Percentiles rank a stretch among this genome's conserved stretches.
These are phyloP conservation scores for Puccinia triticina DNA, from an alignment of 1,284 basidiomycete species.

Conservation along the genomic window DNA sequence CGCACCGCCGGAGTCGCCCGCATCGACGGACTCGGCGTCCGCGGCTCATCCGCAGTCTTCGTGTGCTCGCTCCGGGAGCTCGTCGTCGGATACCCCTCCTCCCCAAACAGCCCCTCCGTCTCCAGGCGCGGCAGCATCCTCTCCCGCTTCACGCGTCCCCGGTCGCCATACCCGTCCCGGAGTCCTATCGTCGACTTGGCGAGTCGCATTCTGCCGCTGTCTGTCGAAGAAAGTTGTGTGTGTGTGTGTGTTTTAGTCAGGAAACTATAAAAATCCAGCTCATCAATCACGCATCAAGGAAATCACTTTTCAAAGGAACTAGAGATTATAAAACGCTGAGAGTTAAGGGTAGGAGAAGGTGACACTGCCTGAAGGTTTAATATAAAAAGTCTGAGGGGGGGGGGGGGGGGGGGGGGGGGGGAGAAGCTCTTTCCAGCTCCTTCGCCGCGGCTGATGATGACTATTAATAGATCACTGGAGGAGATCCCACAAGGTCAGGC, in stretches of 20 bases:
- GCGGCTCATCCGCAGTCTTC: neutral
- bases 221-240: neutral
- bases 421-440: too few relatives aligned
- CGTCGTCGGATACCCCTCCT: neutral
- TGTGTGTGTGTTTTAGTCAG: neutral
- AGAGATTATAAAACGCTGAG: too few relatives aligned
- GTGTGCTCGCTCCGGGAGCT: neutral
- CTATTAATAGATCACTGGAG: neutral
- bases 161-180: conserved; percentile 37
- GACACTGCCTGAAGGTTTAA: too few relatives aligned
- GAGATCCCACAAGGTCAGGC: neutral
- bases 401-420: too few relatives aligned
- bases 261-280: too few relatives aligned
- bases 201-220: conserved; percentile 16
- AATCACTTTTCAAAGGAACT: too few relatives aligned
- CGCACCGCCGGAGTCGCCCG: neutral
- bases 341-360: too few relatives aligned
- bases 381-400: too few relatives aligned
- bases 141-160: neutral
- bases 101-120: neutral
- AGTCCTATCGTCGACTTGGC: conserved; percentile 31
- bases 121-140: conserved; percentile 5
- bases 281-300: too few relatives aligned
- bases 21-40: conserved; percentile 7
- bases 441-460: too few relatives aligned